phyloP scores from a whole-genome alignment of 306 rosid genomes.

The Vicia sativa region DNA sequence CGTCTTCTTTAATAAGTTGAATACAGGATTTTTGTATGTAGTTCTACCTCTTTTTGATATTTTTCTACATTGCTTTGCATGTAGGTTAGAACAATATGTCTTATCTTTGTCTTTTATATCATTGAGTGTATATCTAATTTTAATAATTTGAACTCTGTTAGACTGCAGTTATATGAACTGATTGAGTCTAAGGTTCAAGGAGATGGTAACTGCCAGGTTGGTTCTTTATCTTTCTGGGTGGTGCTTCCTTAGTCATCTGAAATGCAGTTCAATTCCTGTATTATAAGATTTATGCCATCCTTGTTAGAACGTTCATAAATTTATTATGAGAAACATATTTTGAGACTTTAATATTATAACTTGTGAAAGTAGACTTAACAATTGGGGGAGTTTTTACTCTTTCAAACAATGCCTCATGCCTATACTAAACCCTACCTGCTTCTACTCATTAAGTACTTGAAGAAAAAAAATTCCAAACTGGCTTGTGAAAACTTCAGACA shows the following conservation, averaged over 20 bases:
- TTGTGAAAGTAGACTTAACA: conserved; percentile 21
- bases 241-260: background rate
- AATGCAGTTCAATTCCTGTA: conserved; percentile 20
- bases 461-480: conserved; percentile 16
- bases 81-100: conserved; percentile 11
- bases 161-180: conserved; percentile 85
- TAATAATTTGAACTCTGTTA: conserved; percentile 41
- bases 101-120: conserved; percentile 7
- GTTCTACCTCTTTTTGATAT: conserved; percentile 17
- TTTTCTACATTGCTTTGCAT: conserved; percentile 2
- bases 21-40: conserved; percentile 19
- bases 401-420: background rate
- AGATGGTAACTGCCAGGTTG: conserved; percentile 98
- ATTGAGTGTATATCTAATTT: conserved; percentile 38
- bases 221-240: conserved; percentile 34
- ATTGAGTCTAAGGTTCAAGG: conserved; percentile 83
- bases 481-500: background rate
- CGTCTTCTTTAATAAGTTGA: background rate
- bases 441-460: background rate
- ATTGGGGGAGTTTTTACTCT: background rate
- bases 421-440: background rate
- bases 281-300: conserved; percentile 22
- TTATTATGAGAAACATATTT: background rate
- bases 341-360: conserved; percentile 7
- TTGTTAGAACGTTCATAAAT: conserved; percentile 2